phyloP scores from a whole-genome alignment of 2,329 filamentous ascomycete genomes.

The Ceratocystis alfenasii region DNA sequence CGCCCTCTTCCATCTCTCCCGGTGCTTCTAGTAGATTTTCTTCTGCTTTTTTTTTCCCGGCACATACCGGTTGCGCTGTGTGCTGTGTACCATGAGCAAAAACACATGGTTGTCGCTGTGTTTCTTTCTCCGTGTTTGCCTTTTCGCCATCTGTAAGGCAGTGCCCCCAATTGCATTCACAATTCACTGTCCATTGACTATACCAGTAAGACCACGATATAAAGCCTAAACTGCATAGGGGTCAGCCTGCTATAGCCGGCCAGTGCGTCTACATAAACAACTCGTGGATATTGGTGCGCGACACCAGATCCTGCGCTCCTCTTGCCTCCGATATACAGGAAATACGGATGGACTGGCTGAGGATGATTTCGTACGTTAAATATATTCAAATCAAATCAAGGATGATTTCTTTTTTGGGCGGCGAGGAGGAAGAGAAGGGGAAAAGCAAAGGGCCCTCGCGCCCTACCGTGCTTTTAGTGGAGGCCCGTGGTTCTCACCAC shows the following conservation, averaged over 20 bases:
- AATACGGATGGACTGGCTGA: not conserved
- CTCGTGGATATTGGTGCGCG: not conserved
- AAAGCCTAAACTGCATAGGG: not conserved
- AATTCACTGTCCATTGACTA: not conserved
- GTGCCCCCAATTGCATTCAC: not conserved
- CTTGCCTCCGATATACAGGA: not conserved
- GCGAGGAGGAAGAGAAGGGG: not conserved
- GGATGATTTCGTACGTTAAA: not conserved
- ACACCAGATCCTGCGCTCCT: not conserved
- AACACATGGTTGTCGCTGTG: not conserved
- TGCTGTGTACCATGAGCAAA: not conserved
- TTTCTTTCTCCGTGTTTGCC: not conserved
- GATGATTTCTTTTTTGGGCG: not conserved
- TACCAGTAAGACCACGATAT: not conserved
- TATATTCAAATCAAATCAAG: too few species aligned
- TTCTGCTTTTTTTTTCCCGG: not conserved
- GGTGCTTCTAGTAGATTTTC: not conserved
- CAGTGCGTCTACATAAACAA: not conserved
- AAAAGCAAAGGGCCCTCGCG: not conserved
- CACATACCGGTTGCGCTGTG: not conserved
- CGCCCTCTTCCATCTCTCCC: not conserved
- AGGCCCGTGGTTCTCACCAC: constrained; percentile 1
- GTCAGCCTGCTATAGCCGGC: not conserved
- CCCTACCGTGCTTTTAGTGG: not conserved
- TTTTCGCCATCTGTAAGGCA: not conserved